Conservation (phyloP, 2,329 filamentous ascomycete species). For the Phialophora verrucosa region DNA sequence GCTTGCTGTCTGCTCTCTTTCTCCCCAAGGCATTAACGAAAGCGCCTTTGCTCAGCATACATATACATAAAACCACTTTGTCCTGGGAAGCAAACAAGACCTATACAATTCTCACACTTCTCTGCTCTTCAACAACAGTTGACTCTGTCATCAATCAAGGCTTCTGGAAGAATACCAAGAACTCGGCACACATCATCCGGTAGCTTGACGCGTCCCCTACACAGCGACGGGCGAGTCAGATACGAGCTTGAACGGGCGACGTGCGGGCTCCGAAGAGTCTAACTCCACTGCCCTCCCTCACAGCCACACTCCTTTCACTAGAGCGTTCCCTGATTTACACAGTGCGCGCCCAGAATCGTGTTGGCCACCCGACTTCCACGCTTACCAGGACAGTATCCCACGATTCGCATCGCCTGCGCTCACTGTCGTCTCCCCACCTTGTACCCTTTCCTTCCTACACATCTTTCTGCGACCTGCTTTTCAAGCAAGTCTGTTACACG, state of each 20-base stretch:
- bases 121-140: not conserved
- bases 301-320: not conserved
- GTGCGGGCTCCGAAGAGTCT: not conserved
- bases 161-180: constrained; percentile 1
- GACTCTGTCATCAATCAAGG: not conserved
- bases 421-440: constrained; percentile 15
- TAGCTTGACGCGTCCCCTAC: constrained; percentile 14
- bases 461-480: constrained; percentile 33
- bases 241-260: not conserved
- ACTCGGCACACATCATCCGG: constrained; percentile 27
- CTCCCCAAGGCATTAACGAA: not conserved
- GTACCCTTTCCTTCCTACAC: constrained; percentile 17
- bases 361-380: constrained; percentile 14
- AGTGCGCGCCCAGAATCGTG: constrained; percentile 6
- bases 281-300: not conserved
- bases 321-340: constrained; percentile 8
- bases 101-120: not conserved
- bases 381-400: constrained; percentile 2
- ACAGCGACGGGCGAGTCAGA: not conserved
- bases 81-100: not conserved
- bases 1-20: not conserved
- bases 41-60: not conserved
- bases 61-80: not conserved
- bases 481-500: constrained; percentile 35
- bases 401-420: constrained; percentile 14